Evolutionary conservation across 768 basidiomycete species (phyloP), one percentile per base, ranked within the genome.

Genomic region (Hericium erinaceus): DNA sequence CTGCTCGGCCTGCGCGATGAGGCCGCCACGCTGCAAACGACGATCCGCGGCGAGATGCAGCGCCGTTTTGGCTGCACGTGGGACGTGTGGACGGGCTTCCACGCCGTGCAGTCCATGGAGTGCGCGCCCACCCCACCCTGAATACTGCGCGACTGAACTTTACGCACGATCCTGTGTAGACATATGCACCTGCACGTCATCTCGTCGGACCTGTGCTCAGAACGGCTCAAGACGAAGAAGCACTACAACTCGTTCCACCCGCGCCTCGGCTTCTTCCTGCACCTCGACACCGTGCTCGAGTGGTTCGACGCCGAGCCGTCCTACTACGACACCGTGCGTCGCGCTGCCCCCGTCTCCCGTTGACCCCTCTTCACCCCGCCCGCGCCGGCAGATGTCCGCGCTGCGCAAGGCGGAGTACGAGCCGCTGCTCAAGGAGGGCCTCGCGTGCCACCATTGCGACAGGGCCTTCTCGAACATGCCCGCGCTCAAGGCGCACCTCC

Each of bases 201-300:
- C 40, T 93, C 92, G 3, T 77, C 81, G 4, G 94, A 97, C 66
- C 67, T 93, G 39, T 76, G 77, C 55, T 85, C 86, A 0, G 77
- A 81, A 9, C 73, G 71, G 54, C 70, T 95, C 75, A 95, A 94
- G 72, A 80, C 75, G 56, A 97, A 95, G 75, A 89, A 87, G 66
- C 94, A 97, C 63, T 89, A 92, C 71, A 94, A 95, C 65, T 88
- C 90, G 5, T 97, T 95, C 72, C 85, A 89, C 64, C 93, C 93
- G 0, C 80, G 81, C 51, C 75, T 80, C 18, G 92, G 89, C 1
- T 95, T 92, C 72, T 95, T 95, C 71, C 65, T 95, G 2, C 80
- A 84, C 59, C 71, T 94, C 16, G 76, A 83, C 53, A 83, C 91
- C 10, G 86, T 95, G n/a, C 72, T 89, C 48, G 76, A 79, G 2